Evolutionary conservation across 371 early-diverging fungal genomes (phyloP).

Genomic region (Apophysomyces trapeziformis): DNA sequence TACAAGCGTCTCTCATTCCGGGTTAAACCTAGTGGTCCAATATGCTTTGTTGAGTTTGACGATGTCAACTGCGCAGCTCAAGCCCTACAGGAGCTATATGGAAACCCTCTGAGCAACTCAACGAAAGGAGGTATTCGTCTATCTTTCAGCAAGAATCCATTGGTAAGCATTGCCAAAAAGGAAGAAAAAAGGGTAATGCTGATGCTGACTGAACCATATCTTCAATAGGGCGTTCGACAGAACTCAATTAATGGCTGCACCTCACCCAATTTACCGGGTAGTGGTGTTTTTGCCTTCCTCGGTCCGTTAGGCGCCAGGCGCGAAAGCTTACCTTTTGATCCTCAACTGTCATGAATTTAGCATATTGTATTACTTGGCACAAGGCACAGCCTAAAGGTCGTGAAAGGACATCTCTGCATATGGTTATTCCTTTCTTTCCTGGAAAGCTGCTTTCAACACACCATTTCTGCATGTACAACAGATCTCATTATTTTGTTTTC

Average conservation of each 20-base stretch:
- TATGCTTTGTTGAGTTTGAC: constrained; percentile 93
- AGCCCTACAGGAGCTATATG: constrained; percentile 81
- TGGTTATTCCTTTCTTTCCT: neutral
- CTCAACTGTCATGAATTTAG: constrained; percentile 20
- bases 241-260: constrained; percentile 11
- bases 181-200: neutral
- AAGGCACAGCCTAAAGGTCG: neutral
- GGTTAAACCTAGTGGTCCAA: constrained; percentile 80
- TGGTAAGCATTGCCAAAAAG: constrained; percentile 26
- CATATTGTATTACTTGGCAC: constrained; percentile 4
- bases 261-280: neutral
- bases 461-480: constrained; percentile 8
- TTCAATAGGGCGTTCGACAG: constrained; percentile 15
- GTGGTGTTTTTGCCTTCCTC: neutral
- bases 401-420: neutral
- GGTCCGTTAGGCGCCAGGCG: constrained; percentile 17
- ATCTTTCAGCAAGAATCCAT: constrained; percentile 90
- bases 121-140: constrained; percentile 90
- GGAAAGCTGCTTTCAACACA: neutral
- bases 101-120: constrained; percentile 75
- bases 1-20: constrained; percentile 87
- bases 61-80: constrained; percentile 80
- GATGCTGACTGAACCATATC: neutral
- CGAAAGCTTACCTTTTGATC: constrained; percentile 24
- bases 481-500: constrained; percentile 1